Evolutionary conservation across 2,329 filamentous ascomycete genomes (phyloP), one percentile per base, ranked within the genome.

Genomic region (Ophiostoma tasmaniense): DNA sequence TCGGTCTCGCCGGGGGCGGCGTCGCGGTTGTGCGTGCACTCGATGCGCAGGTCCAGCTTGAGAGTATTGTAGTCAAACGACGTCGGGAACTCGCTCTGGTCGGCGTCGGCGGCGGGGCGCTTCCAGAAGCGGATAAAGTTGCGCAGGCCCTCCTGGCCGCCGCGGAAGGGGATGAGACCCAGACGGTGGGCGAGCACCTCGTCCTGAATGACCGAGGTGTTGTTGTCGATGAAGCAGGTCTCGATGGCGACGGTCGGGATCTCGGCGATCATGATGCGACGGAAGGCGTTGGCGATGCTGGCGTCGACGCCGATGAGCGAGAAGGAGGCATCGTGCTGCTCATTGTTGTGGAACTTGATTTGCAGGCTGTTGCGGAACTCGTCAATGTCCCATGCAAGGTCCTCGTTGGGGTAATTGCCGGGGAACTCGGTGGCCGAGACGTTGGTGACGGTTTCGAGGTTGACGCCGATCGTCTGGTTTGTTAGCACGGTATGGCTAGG

Each of bases 121-220:
- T 87, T 87, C 79, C 87, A 93, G 89, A 91, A 96, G 77, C 88
- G 89, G 81, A 98, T 84, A 82, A 89, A 93, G 74, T 90, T 87
- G 70, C 82, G 82, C 68, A 99, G 83, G 67, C 91, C 93, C 68
- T 90, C 85, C 73, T 89, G 87, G 71, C 88, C 87, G 73, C 92
- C 95, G 73, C 89, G 90, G 74, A 99, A 89, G 22, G 96, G 95
- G 68, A 99, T 90, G 64, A 99, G 87, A 70, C 95, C 95, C 39
- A 99, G 84, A 62, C 95, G 87, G 78, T 95, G 91, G 20, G 93
- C 90, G 67, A 99, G 88, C 4, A 99, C 94, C 82, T 99, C 95
- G 77, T 99, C 95, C 78, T 98, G 94, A 75, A 99, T 95, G 45
- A 99, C 93, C 5, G 92, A 97, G 66, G 94, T 98, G 83, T 99